Evolutionary conservation across 805 yeast genomes (phyloP).

Genomic region (Wickerhamiella vanderwaltii): DNA sequence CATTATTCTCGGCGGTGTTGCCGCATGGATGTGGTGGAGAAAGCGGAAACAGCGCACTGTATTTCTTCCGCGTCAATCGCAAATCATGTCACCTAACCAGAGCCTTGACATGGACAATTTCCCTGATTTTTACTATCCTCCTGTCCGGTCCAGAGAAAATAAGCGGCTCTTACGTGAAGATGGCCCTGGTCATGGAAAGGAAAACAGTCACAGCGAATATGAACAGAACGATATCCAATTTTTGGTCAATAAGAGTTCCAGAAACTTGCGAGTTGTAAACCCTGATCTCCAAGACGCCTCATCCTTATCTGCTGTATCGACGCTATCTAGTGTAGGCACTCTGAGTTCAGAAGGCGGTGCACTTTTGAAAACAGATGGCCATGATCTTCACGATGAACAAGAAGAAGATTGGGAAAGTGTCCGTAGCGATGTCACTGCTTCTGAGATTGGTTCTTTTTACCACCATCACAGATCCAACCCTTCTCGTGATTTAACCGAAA

Average conservation of each 20-base stretch:
- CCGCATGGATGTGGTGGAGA: constrained; percentile 23
- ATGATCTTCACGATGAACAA: no score
- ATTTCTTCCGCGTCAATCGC: constrained; percentile 16
- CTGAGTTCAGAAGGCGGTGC: not conserved
- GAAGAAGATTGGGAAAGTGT: not conserved
- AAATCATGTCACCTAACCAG: constrained; percentile 10
- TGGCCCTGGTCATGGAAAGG: not conserved
- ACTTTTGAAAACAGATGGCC: constrained; percentile 2
- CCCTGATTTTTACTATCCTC: constrained; percentile 9
- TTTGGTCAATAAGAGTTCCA: constrained; percentile 51
- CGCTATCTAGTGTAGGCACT: constrained; percentile 1
- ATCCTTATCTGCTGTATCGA: not conserved
- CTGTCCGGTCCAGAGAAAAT: constrained; percentile 2
- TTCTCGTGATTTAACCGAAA: constrained; percentile 3
- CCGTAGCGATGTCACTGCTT: not conserved
- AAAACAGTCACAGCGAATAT: constrained; percentile 3
- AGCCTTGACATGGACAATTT: constrained; percentile 7
- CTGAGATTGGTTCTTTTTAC: not conserved
- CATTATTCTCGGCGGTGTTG: constrained; percentile 28
- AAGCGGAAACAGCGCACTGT: constrained; percentile 20
- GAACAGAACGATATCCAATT: constrained; percentile 47
- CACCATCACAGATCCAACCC: constrained; percentile 1
- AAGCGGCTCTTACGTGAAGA: not conserved
- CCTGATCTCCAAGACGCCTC: constrained; percentile 35
- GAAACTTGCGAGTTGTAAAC: constrained; percentile 47